These are phyloP conservation scores for Ogataea neopini DNA, from an alignment of 805 yeast genomes.

Conservation along the genomic window DNA sequence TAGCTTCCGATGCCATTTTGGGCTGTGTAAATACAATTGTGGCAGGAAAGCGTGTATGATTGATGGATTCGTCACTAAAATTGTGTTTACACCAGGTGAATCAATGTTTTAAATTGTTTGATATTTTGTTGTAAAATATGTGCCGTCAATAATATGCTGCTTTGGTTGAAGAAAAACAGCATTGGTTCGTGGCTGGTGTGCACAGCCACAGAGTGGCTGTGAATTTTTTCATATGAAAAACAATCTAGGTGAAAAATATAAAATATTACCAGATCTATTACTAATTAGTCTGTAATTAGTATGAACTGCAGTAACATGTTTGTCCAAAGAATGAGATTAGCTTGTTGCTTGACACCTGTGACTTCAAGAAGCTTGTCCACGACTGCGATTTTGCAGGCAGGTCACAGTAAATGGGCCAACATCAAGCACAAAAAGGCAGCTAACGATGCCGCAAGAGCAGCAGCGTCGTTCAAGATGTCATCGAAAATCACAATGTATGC, in stretches of 20 bases:
- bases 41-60: not conserved
- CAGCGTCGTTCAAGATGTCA: constrained; percentile 69
- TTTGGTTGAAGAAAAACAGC: not conserved
- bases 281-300: too few species aligned
- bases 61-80: not conserved
- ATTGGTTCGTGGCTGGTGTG: not conserved
- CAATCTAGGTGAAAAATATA: not conserved
- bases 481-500: constrained; percentile 75
- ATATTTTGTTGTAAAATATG: not conserved
- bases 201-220: not conserved
- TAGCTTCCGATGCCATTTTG: constrained; percentile 21
- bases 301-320: not conserved
- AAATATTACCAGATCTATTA: too few species aligned
- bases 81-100: not conserved
- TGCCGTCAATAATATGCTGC: not conserved
- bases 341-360: not conserved
- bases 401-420: constrained; percentile 95
- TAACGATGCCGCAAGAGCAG: constrained; percentile 78
- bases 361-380: not conserved
- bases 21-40: not conserved
- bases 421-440: constrained; percentile 93
- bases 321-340: not conserved
- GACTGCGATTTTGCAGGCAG: constrained; percentile 42
- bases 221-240: not conserved
- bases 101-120: not conserved